Evolutionary conservation across 2,329 filamentous ascomycete species (phyloP), one percentile per base, ranked within the genome.

Genomic region (Fusarium redolens): DNA sequence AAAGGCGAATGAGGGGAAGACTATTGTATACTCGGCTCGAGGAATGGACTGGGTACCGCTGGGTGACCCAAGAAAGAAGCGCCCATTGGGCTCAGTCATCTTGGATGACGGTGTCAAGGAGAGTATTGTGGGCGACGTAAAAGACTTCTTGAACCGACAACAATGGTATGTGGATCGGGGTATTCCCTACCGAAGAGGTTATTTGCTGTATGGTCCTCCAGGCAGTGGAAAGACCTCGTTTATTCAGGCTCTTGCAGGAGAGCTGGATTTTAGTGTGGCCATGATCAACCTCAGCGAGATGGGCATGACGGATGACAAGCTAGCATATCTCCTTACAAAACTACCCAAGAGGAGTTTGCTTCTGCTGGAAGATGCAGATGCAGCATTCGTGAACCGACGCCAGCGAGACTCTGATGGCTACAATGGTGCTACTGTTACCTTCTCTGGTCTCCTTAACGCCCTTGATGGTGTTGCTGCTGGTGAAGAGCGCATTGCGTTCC

Each of bases 171-270:
- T 95, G 55, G 94, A 97, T 77, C 91, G 96, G n/a, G 96, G 95
- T 5, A 97, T 98, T 72, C 96, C 96, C 0, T 98, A 98, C 78
- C 90, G 95, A 22, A 87, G 95, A 63, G 96, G 95, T 1, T 98
- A 98, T 79, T 87, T 98, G 12, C 87, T 98, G 0, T 94, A 96
- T 77, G 95, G 95, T 0, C 95, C 95, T 7, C 95, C 95, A 0
- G 95, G 95, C 1, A 97, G 93, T 45, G 97, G 94, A 40, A 98
- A 97, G 85, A 98, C 93, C 68, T 97, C 94, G 0, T 98, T 99
- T 76, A 98, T 99, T 71, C 95, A 98, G 82, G 95, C 96, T 1
- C 85, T 99, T 45, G 96, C 96, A 1, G 96, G 95, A n/a, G 92
- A 96, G 78, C 83, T 98, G 63, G 94, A 97, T 80, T 97, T 96